Evolutionary conservation across 139 green algal species (phyloP).

Genomic region (Chlorella sp.): DNA sequence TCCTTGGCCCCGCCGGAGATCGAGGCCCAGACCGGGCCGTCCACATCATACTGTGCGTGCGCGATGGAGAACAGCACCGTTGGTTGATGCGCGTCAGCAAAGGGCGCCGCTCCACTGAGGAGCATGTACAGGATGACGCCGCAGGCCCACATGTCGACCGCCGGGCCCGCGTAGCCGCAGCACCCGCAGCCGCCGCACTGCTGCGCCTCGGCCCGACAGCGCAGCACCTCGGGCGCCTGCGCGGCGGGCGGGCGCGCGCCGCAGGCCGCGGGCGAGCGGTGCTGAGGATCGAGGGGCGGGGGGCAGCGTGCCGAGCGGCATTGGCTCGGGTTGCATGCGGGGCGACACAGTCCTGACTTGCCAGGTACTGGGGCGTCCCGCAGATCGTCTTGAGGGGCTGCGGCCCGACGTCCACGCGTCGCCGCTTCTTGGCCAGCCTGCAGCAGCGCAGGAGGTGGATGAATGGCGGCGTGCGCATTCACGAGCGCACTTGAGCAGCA

Average conservation of each 20-base stretch:
- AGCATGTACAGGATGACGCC: conserved; percentile 82
- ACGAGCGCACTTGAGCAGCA: too few relatives aligned
- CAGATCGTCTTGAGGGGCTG: conserved; percentile 80
- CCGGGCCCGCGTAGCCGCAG: conserved; percentile 9
- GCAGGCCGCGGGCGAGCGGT: too few relatives aligned
- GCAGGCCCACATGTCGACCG: conserved; percentile 65
- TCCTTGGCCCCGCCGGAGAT: conserved; percentile 46
- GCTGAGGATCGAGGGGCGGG: too few relatives aligned
- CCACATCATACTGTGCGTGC: conserved; percentile 67
- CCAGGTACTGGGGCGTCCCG: conserved; percentile 85
- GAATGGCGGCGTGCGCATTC: too few relatives aligned
- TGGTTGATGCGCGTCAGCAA: conserved; percentile 83
- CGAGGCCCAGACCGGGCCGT: conserved; percentile 80
- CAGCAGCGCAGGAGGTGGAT: too few relatives aligned
- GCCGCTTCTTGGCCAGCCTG: conserved; percentile 71
- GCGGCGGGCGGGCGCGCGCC: too few relatives aligned
- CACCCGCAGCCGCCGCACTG: too few relatives aligned
- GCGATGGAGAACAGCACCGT: conserved; percentile 81
- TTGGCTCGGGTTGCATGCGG: too few relatives aligned
- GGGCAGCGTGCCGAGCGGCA: too few relatives aligned
- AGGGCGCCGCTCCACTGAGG: conserved; percentile 86
- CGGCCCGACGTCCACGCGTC: conserved; percentile 26
- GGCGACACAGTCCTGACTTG: too few relatives aligned
- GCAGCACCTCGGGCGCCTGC: too few relatives aligned
- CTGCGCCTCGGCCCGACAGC: too few relatives aligned